Conservation (phyloP, 1,284 basidiomycete genomes). For the Heterobasidion occidentale region DNA sequence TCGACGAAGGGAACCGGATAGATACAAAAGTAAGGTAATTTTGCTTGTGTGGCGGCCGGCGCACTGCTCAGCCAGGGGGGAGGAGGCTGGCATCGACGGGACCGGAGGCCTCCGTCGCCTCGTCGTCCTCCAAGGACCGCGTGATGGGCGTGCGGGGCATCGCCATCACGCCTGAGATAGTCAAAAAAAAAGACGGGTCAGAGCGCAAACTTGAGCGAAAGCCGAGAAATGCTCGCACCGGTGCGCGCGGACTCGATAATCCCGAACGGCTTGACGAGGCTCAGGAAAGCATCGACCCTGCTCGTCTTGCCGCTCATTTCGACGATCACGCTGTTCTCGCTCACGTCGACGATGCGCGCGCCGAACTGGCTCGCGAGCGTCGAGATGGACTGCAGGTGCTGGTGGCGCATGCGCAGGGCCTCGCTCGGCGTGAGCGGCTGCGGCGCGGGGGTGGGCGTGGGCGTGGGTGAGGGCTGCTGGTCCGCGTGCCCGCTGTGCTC, state of each 20-base stretch:
- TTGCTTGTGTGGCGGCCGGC: neutral
- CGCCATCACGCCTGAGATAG: slow-evolving; percentile 76
- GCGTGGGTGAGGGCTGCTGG: neutral
- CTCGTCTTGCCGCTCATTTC: slow-evolving; percentile 91
- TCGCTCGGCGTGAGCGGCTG: slow-evolving; percentile 16
- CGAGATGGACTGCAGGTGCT: slow-evolving; percentile 84
- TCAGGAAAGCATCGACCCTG: slow-evolving; percentile 90
- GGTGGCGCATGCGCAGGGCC: slow-evolving; percentile 60
- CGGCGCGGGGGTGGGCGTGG: neutral
- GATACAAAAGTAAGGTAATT: neutral
- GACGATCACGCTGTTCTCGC: slow-evolving; percentile 90
- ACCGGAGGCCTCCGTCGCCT: slow-evolving; percentile 37
- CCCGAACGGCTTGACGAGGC: slow-evolving; percentile 90
- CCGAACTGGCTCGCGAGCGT: slow-evolving; percentile 86
- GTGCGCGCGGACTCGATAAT: slow-evolving; percentile 87
- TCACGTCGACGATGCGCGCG: slow-evolving; percentile 91
- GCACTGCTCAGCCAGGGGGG: slow-evolving; percentile 71
- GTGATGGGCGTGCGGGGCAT: slow-evolving; percentile 91
- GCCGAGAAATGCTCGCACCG: slow-evolving; percentile 42
- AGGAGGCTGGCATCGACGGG: slow-evolving; percentile 80
- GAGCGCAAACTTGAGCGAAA: neutral
- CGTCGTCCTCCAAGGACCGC: slow-evolving; percentile 56
- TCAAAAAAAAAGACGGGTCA: neutral
- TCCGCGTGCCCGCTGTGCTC: slow-evolving; percentile 44
- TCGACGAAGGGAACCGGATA: neutral